A percentile compares a stretch with the other conserved stretches of the same genome.
These are phyloP conservation scores for Physcomitrium patens DNA, from an alignment of 225 moss, liverwort and hornwort genomes.

Conservation along the genomic window DNA sequence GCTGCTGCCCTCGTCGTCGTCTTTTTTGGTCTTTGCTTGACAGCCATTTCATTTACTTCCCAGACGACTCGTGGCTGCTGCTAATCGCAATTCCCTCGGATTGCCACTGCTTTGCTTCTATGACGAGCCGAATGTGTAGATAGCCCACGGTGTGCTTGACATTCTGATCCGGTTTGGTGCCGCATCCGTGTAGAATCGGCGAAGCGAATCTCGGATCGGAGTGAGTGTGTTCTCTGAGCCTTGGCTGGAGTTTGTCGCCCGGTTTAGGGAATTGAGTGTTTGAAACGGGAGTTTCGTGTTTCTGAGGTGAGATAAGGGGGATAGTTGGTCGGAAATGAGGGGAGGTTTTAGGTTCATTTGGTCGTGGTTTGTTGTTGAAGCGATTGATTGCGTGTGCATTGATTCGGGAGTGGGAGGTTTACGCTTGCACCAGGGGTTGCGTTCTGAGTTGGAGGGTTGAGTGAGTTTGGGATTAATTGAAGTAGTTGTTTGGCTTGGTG, in stretches of 20 bases:
- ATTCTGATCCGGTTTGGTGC: background rate
- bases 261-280: background rate
- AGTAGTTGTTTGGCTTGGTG: background rate
- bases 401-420: background rate
- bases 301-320: background rate
- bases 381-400: background rate
- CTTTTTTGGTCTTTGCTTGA: too few species aligned
- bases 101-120: background rate
- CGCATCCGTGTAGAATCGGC: background rate
- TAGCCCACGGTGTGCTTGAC: background rate
- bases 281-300: background rate
- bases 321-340: background rate
- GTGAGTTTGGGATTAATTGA: background rate
- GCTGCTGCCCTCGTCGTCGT: background rate
- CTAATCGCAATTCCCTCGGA: background rate
- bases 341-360: background rate
- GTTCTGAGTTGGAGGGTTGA: background rate
- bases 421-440: background rate
- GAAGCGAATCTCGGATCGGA: background rate
- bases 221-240: background rate
- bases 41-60: background rate
- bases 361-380: conserved; percentile 6
- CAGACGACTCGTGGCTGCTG: background rate
- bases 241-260: background rate
- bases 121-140: background rate